Evolutionary conservation across 2,329 filamentous ascomycete genomes (phyloP).

Genomic region (Aspergillus pseudoviridinutans): DNA sequence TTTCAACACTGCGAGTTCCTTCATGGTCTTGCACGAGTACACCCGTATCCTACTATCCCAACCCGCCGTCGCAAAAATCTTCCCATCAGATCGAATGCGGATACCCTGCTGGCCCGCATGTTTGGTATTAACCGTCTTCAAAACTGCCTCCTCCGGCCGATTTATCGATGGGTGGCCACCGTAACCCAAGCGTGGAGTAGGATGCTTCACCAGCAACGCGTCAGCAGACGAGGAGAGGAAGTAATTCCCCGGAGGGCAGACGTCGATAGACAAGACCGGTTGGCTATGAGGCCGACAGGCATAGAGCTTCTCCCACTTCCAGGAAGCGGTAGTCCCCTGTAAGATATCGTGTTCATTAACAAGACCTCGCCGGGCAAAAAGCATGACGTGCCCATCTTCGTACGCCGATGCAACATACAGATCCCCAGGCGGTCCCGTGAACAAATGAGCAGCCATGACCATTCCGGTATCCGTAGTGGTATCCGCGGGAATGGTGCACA

Average conservation of each 20-base stretch:
- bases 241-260: constrained; percentile 47
- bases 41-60: constrained; percentile 84
- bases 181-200: constrained; percentile 46
- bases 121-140: constrained; percentile 69
- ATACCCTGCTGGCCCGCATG: constrained; percentile 88
- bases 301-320: constrained; percentile 57
- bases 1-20: constrained; percentile 85
- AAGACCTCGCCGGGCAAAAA: constrained; percentile 52
- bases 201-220: constrained; percentile 71
- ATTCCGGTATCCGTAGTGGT: constrained; percentile 55
- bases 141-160: constrained; percentile 39
- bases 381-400: constrained; percentile 74
- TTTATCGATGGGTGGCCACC: constrained; percentile 8
- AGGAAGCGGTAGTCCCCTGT: constrained; percentile 17
- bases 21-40: constrained; percentile 75
- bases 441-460: constrained; percentile 76
- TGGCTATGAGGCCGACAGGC: constrained; percentile 67
- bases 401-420: constrained; percentile 72
- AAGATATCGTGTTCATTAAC: constrained; percentile 32
- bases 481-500: constrained; percentile 54
- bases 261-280: constrained; percentile 71
- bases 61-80: constrained; percentile 82
- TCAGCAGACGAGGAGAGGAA: constrained; percentile 84
- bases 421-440: constrained; percentile 44
- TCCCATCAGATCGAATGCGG: constrained; percentile 71